Base-by-base conservation (phyloP, 73 alveolate genomes). In the Paramecium sonneborni region DNA sequence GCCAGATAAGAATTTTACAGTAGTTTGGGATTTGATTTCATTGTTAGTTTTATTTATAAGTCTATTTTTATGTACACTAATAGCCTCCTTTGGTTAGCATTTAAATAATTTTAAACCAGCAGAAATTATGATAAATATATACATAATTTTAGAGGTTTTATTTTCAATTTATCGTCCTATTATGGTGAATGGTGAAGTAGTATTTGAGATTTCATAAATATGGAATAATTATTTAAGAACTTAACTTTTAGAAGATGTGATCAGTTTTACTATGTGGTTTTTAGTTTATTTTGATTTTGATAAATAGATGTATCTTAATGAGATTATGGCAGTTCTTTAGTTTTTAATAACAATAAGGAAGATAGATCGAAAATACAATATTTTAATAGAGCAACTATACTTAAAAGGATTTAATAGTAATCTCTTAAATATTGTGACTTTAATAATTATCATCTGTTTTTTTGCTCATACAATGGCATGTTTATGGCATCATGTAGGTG, bases 401-500 rank as follows among this genome's bases (percentile, higher is more conserved):
- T 32, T 58, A 24, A 58, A 58, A 58, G 82, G 82, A 58, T 58
- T 58, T 32, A 58, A 58, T 58, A 58, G 82, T 28, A 58, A 58
- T 58, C 12, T 23, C 3, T 9, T 58, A 1, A 32, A 72, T 38
- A 26, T 72, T 0, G 41, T 34, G 1, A 38, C 55, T 20, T 38
- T 72, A 26, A 8, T 72, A 72, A 20, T 72, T 14, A 32, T 34
- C 11, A 38, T 72, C 14, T 72, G 23, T 38, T 72, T 72, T 32
- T 72, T 72, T 72, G 86, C 86, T 1, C 86, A 72, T n/a, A 34
- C 41, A 0, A 72, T 72, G 86, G 86, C 86, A 72, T 72, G 86
- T 35, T 35, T 72, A 18, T 72, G 86, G 86, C 41, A 32, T 38
- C 21, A 35, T 38, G 24, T 72, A 72, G 86, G 86, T 30, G 30